A percentile compares a stretch with the other conserved stretches of the same genome.
Conservation (phyloP, 176 grass and related monocot species). For the Bonia amplexicaulis region DNA sequence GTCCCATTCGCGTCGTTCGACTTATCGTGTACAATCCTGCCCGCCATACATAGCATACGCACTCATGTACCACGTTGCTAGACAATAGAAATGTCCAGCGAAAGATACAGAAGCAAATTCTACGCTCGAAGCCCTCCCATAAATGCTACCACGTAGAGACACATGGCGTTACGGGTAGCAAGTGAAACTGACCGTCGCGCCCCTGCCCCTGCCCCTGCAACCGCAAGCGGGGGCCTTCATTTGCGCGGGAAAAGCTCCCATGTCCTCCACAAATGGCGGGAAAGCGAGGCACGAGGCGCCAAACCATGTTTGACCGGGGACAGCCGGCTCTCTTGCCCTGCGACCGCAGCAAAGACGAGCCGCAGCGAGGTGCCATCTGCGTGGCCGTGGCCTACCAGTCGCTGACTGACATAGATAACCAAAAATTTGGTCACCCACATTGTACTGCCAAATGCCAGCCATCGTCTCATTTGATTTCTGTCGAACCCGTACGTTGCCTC, state of each 20-base stretch:
- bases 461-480: not conserved
- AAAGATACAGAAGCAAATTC: too few relatives aligned
- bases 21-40: not conserved
- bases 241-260: slow-evolving; percentile 37
- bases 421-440: not conserved
- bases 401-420: not conserved
- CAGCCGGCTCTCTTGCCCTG: slow-evolving; percentile 12
- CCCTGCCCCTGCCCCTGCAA: not conserved
- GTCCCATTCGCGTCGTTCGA: not conserved
- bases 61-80: not conserved
- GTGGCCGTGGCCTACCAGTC: not conserved
- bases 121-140: too few relatives aligned
- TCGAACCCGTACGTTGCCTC: not conserved
- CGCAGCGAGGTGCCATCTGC: not conserved
- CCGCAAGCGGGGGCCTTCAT: not conserved
- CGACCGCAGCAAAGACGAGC: slow-evolving; percentile 6
- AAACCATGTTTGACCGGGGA: slow-evolving; percentile 30
- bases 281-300: slow-evolving; percentile 19
- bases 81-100: not conserved
- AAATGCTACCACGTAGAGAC: too few relatives aligned
- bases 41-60: not conserved
- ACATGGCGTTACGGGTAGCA: not conserved
- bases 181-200: not conserved
- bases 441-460: not conserved
- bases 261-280: slow-evolving; percentile 22